phyloP scores from a whole-genome alignment of 2,329 filamentous ascomycete genomes.

The Rhinocladiella similis region DNA sequence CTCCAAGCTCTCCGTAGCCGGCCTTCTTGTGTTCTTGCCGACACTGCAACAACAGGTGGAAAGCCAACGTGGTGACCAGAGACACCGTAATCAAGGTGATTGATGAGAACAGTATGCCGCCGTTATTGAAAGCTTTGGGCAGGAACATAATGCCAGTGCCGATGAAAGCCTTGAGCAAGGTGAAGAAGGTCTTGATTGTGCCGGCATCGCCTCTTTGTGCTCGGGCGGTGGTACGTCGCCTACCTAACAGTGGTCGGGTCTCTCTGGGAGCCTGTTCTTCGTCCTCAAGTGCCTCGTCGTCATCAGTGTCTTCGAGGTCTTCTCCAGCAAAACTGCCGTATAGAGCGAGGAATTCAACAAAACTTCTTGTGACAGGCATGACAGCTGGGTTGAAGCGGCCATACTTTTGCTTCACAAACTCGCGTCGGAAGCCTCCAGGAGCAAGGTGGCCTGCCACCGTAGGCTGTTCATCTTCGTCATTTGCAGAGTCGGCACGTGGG shows the following conservation, averaged over 20 bases:
- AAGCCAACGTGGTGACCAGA: slow-evolving; percentile 67
- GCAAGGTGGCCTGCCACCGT: slow-evolving; percentile 47
- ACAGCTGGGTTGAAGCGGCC: slow-evolving; percentile 23
- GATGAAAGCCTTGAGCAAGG: slow-evolving; percentile 74
- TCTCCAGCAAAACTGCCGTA: slow-evolving; percentile 78
- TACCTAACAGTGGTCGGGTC: slow-evolving; percentile 60
- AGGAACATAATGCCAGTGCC: slow-evolving; percentile 82
- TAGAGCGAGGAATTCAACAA: slow-evolving; percentile 73
- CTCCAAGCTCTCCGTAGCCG: slow-evolving; percentile 73
- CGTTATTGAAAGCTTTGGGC: slow-evolving; percentile 76
- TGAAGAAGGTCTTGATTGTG: slow-evolving; percentile 75
- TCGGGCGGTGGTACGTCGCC: slow-evolving; percentile 46
- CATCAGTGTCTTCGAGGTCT: slow-evolving; percentile 60
- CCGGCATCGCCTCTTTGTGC: slow-evolving; percentile 60
- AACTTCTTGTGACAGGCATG: slow-evolving; percentile 63
- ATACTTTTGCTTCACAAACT: slow-evolving; percentile 44
- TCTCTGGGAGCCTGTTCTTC: slow-evolving; percentile 55
- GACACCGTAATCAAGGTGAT: slow-evolving; percentile 67
- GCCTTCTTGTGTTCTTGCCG: slow-evolving; percentile 61
- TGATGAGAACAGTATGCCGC: slow-evolving; percentile 73
- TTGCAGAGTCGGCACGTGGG: slow-evolving; percentile 32
- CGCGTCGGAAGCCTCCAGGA: slow-evolving; percentile 56
- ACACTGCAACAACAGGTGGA: slow-evolving; percentile 70
- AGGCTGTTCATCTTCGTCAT: slow-evolving; percentile 38
- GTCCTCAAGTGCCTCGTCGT: slow-evolving; percentile 54